Conservation (phyloP, 176 grass and related monocot species). For the Phragmites australis region DNA sequence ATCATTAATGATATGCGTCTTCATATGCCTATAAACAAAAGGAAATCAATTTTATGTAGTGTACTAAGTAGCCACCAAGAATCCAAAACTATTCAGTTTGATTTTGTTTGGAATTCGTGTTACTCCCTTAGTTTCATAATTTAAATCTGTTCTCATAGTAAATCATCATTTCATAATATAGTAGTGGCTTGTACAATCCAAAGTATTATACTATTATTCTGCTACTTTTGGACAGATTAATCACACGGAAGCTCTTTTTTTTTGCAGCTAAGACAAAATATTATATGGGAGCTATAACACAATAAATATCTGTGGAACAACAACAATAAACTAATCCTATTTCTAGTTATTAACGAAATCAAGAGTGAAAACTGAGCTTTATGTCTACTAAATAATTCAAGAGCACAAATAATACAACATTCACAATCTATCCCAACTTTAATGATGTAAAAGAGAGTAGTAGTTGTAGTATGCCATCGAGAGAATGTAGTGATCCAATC, state of each 20-base stretch:
- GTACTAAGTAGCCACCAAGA: background rate
- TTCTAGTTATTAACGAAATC: background rate
- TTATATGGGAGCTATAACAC: background rate
- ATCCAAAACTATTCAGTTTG: background rate
- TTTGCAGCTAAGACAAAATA: background rate
- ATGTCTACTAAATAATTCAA: background rate
- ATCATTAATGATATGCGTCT: background rate
- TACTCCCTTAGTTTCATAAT: background rate
- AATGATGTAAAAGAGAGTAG: background rate
- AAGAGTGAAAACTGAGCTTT: background rate
- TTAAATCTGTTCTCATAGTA: background rate
- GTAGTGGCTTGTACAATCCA: background rate
- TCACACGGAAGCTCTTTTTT: background rate
- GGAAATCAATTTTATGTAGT: background rate
- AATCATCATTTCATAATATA: background rate
- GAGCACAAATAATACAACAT: background rate
- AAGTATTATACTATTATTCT: background rate
- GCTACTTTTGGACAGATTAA: background rate
- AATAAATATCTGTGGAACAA: background rate
- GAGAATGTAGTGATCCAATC: background rate
- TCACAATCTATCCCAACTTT: background rate
- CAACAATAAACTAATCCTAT: background rate
- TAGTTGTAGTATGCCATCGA: background rate
- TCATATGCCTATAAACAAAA: conserved; percentile 8
- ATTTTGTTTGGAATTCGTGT: background rate